A percentile compares a stretch with the other conserved stretches of the same genome.
Conservation (phyloP, 2,329 filamentous ascomycete species). For the Diaporthe longicolla region DNA sequence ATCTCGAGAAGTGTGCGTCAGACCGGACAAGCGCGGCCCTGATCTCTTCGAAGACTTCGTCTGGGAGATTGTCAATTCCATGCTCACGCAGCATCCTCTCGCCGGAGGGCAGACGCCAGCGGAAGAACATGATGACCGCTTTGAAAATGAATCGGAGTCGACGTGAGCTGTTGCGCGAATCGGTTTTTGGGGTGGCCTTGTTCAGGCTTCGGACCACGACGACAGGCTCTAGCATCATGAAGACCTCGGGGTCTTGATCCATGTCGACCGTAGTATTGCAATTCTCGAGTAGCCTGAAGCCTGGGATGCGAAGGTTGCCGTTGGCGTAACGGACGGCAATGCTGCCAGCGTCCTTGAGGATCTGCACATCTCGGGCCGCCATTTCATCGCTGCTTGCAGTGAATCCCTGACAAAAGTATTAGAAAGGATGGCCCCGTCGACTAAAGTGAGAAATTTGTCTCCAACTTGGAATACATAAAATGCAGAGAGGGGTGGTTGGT, state of each 20-base stretch:
- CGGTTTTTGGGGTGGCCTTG: background rate
- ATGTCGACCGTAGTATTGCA: background rate
- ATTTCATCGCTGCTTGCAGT: background rate
- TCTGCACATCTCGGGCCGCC: background rate
- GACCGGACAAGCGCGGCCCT: background rate
- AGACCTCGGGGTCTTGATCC: background rate
- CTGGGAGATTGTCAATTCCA: background rate
- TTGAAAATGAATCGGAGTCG: background rate
- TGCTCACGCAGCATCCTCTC: background rate
- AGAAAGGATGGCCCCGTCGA: background rate
- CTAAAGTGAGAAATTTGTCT: background rate
- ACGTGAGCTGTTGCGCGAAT: background rate
- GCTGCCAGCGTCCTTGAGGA: background rate
- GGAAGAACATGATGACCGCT: background rate
- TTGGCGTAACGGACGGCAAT: background rate
- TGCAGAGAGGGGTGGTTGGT: too few relatives aligned
- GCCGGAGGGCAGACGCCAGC: background rate
- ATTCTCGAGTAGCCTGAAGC: background rate
- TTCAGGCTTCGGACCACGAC: background rate
- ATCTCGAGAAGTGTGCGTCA: background rate
- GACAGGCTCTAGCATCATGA: background rate
- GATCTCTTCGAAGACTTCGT: background rate
- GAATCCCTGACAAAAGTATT: background rate
- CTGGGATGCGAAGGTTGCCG: background rate
- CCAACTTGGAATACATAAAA: too few relatives aligned